Conservation (phyloP, 169 alveolate species). For the Cryptosporidium xiaoi region DNA sequence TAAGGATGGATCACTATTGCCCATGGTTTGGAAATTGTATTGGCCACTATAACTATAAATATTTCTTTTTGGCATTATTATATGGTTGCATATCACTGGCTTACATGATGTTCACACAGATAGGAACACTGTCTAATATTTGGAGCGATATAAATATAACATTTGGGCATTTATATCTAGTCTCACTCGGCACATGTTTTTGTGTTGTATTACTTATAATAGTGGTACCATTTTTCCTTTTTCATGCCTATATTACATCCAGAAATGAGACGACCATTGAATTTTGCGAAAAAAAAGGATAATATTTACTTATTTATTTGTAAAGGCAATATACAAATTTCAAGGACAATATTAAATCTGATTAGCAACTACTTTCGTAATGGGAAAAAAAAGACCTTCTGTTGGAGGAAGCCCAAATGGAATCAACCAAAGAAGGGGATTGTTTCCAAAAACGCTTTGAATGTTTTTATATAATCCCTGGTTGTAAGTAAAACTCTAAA, state of each 20-base stretch:
- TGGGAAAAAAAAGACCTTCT: conserved; percentile 77
- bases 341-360: neutral
- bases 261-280: conserved; percentile 79
- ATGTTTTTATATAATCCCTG: conserved; percentile 76
- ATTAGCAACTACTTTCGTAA: conserved; percentile 20
- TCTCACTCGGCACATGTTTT: conserved; percentile 47
- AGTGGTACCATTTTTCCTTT: conserved; percentile 77
- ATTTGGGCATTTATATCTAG: conserved; percentile 39
- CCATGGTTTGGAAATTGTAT: conserved; percentile 75
- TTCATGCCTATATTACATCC: conserved; percentile 76
- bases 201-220: conserved; percentile 56
- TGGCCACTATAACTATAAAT: conserved; percentile 72
- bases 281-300: conserved; percentile 77
- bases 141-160: conserved; percentile 70
- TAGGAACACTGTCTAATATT: conserved; percentile 57
- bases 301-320: too few relatives aligned
- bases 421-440: conserved; percentile 76
- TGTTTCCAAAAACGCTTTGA: conserved; percentile 77
- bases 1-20: conserved; percentile 71
- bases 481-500: conserved; percentile 72
- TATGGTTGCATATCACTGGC: conserved; percentile 60
- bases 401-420: conserved; percentile 79
- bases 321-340: too few relatives aligned
- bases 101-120: conserved; percentile 4
- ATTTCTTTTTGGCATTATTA: conserved; percentile 78